Evolutionary conservation across 208 protist genomes (phyloP).

Genomic region (Leishmania arabica): DNA sequence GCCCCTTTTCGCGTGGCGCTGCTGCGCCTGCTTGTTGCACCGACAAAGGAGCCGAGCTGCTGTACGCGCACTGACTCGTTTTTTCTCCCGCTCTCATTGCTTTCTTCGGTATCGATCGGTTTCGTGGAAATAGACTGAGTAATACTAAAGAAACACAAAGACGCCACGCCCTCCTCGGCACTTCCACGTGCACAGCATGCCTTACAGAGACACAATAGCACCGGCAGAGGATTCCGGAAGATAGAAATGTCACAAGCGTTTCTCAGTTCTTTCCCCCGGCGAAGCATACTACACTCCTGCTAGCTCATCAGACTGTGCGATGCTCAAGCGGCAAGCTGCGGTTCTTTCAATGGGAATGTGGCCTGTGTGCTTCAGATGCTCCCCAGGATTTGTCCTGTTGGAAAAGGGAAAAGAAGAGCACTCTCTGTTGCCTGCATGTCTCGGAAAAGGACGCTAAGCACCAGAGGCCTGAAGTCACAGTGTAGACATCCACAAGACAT

Average conservation of each 20-base stretch:
- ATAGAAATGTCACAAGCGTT: not conserved
- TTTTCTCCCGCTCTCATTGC: not conserved
- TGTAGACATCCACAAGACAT: not conserved
- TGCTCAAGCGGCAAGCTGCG: not conserved
- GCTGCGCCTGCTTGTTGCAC: not conserved
- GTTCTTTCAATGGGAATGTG: not conserved
- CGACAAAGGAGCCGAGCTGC: not conserved
- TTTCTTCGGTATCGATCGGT: not conserved
- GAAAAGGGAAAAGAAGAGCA: slow-evolving; percentile 5
- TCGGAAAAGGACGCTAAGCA: not conserved
- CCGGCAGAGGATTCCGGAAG: not conserved
- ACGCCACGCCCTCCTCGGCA: not conserved
- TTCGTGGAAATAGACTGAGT: not conserved
- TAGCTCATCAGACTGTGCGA: not conserved
- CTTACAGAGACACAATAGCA: not conserved
- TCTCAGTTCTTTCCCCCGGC: not conserved
- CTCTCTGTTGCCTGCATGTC: not conserved
- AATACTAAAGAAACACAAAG: not conserved
- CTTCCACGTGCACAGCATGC: not conserved
- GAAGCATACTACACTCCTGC: not conserved
- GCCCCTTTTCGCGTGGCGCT: not conserved
- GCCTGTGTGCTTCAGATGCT: not conserved
- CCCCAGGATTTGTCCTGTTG: not conserved
- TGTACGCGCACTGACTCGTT: not conserved
- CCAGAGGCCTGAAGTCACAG: not conserved